Percentiles rank a stretch among this genome's conserved stretches.
Evolutionary conservation across 1,284 basidiomycete genomes (phyloP).

Genomic region (Heimioporus punctisporus): DNA sequence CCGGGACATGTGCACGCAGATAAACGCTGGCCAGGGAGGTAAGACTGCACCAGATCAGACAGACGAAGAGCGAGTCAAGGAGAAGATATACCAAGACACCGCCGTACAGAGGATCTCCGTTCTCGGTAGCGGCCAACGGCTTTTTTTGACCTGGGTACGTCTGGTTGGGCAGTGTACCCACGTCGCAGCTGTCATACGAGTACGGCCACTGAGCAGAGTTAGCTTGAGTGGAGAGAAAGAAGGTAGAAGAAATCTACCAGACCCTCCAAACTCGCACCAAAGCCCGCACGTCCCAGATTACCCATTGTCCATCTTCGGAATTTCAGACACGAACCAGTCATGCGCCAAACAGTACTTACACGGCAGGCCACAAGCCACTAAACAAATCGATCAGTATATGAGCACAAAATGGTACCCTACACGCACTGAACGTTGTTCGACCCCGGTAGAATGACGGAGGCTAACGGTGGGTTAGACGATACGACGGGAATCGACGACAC

Average conservation of each 20-base stretch:
- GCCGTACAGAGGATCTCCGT: conserved; percentile 44
- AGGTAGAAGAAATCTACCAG: conserved; percentile 34
- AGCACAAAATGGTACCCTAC: background rate
- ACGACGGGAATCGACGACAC: conserved; percentile 41
- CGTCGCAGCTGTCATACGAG: conserved; percentile 79
- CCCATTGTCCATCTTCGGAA: conserved; percentile 73
- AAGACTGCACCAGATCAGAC: conserved; percentile 46
- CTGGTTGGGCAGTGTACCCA: conserved; percentile 85
- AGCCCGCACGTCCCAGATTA: conserved; percentile 78
- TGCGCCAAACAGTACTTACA: conserved; percentile 39
- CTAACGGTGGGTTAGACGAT: conserved; percentile 33
- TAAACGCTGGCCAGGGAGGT: conserved; percentile 81
- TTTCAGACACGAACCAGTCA: conserved; percentile 1
- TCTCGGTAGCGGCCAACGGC: conserved; percentile 46
- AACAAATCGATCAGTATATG: conserved; percentile 8
- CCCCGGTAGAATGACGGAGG: conserved; percentile 61
- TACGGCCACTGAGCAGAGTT: conserved; percentile 53
- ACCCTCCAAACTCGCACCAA: conserved; percentile 70
- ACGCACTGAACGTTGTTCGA: conserved; percentile 49
- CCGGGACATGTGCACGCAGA: conserved; percentile 82
- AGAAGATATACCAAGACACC: conserved; percentile 38
- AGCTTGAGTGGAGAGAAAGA: background rate
- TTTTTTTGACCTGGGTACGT: conserved; percentile 56
- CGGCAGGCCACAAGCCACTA: conserved; percentile 75
- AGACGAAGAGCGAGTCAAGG: background rate